Base-by-base conservation (phyloP, 2,329 filamentous ascomycete species). In the Pseudocercospora macadamiae region DNA sequence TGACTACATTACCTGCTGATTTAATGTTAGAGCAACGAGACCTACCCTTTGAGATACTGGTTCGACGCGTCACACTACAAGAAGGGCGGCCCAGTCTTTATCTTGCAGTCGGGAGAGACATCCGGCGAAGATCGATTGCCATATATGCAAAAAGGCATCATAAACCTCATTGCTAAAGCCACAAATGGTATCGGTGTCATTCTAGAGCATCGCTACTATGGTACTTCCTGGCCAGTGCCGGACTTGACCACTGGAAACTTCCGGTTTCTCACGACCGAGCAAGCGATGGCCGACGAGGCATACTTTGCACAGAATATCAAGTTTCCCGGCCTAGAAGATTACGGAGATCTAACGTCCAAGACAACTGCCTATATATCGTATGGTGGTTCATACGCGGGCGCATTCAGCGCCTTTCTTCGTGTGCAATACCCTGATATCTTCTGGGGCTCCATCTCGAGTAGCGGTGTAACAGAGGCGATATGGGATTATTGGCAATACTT, bases 191-290 rank as follows among this genome's bases (percentile, higher is more conserved):
- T 96, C 23, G 90, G 87, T 2, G 88, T 96, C 2, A 83, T 96
- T 47, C 82, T 96, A 2, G 91, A 96, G 76, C 91, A 96, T 60
- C 85, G 91, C 26, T 96, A 96, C 79, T 96, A 96, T 70, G 91
- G 91, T 56, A 81, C 80, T 10, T 93, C 89, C 71, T 86, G 88
- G 55, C 90, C 91, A 0, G 83, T 84, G 0, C 72, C 80, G 1
- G 82, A 93, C 68, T 79, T 93, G 18, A 82, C 82, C 0, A 87
- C 85, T 0, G 77, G 89, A 70, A 93, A 84, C 66, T 76, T 96
- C 63, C 87, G 91, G 2, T 96, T 95, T 78, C 77, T 96, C 68
- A 88, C 89, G 0, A 95, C 91, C 0, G 89, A 93, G 66, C 91
- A 96, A 73, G 86, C 91, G 0, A 72, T 96, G 36, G 91, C 90